phyloP scores from a whole-genome alignment of 73 alveolate genomes.

The Urostyla sp. region DNA sequence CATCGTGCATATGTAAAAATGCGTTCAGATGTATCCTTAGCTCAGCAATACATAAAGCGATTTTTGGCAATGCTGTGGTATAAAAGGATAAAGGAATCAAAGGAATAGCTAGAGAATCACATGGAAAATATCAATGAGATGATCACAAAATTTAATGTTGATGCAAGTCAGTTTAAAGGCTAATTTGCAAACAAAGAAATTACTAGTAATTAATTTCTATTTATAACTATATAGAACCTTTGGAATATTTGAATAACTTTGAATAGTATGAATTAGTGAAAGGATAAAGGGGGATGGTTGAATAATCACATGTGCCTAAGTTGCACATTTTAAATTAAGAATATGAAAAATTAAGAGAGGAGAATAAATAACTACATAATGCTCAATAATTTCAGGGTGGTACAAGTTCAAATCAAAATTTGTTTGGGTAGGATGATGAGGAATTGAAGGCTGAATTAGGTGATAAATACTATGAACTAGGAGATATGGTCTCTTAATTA shows the following conservation, averaged over 20 bases:
- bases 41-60: constrained; percentile 67
- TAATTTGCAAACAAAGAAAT: constrained; percentile 42
- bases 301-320: constrained; percentile 43
- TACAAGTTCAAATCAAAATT: not conserved
- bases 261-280: constrained; percentile 61
- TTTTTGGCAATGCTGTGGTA: constrained; percentile 74
- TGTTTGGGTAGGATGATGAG: constrained; percentile 33
- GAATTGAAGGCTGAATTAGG: constrained; percentile 64
- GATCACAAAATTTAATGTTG: constrained; percentile 63
- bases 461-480: constrained; percentile 66
- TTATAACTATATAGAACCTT: constrained; percentile 28
- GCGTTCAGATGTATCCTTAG: constrained; percentile 44
- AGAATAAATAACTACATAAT: constrained; percentile 46
- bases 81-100: constrained; percentile 42
- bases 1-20: constrained; percentile 62
- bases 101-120: constrained; percentile 51
- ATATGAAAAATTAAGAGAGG: constrained; percentile 49
- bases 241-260: constrained; percentile 42
- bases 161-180: constrained; percentile 59
- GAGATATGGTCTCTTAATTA: constrained; percentile 50
- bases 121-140: constrained; percentile 47
- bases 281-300: constrained; percentile 49
- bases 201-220: not conserved
- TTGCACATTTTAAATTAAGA: constrained; percentile 29
- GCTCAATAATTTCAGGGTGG: not conserved